A percentile compares a stretch with the other conserved stretches of the same genome.
These are phyloP conservation scores for Ulota crispa DNA, from an alignment of 225 moss, liverwort and hornwort genomes.

Conservation along the genomic window DNA sequence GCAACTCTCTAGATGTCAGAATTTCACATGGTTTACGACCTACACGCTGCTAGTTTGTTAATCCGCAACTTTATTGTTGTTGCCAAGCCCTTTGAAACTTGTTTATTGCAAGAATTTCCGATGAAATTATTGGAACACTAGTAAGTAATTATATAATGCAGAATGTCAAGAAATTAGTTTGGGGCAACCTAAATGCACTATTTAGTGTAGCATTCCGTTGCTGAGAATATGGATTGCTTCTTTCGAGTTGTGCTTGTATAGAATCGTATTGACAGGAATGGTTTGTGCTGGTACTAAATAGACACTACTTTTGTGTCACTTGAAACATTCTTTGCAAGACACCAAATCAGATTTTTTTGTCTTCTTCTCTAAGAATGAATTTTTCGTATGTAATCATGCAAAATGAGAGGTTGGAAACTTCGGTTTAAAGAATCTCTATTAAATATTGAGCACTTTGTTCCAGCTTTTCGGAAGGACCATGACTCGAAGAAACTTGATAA, in stretches of 20 bases:
- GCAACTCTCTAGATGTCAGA: too few species aligned
- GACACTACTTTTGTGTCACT: not conserved
- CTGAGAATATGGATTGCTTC: not conserved
- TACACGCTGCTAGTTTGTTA: too few species aligned
- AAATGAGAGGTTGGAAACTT: not conserved
- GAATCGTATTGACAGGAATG: not conserved
- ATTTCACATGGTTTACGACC: too few species aligned
- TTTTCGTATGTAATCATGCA: not conserved
- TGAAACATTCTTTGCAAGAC: not conserved
- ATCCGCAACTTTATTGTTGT: too few species aligned
- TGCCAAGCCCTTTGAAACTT: too few species aligned
- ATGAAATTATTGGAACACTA: too few species aligned
- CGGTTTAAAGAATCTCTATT: not conserved
- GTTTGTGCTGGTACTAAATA: not conserved
- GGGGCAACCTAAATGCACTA: too few species aligned
- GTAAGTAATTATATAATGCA: too few species aligned
- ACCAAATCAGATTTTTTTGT: not conserved
- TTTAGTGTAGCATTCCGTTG: not conserved
- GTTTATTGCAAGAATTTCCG: too few species aligned
- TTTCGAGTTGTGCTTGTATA: not conserved
- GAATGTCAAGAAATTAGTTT: too few species aligned
- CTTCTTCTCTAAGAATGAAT: not conserved
- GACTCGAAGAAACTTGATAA: slow-evolving; percentile 58
- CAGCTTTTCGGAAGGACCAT: slow-evolving; percentile 56
- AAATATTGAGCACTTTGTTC: not conserved